These are phyloP conservation scores for Boletus mariae DNA, from an alignment of 1,284 basidiomycete species.

Conservation along the genomic window DNA sequence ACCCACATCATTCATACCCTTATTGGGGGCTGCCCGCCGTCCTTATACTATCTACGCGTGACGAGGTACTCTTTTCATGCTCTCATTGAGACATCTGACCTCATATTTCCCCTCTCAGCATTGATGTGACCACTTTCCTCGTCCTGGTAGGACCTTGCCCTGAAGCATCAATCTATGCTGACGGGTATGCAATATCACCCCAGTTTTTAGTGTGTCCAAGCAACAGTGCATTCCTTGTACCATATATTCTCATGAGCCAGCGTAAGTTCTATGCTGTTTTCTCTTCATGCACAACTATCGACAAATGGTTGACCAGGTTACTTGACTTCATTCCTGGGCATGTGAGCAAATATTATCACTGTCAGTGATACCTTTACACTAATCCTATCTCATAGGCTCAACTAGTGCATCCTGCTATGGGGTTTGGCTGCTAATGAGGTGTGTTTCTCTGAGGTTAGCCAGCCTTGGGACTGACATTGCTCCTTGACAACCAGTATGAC, in stretches of 20 bases:
- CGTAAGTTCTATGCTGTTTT: slow-evolving; percentile 12
- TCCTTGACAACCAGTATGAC: slow-evolving; percentile 9
- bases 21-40: too few species aligned
- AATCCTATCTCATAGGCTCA: slow-evolving; percentile 16
- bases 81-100: too few species aligned
- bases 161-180: too few species aligned
- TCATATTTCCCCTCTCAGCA: too few species aligned
- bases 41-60: too few species aligned
- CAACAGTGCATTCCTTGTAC: slow-evolving; percentile 33
- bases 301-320: slow-evolving; percentile 18
- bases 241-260: slow-evolving; percentile 33
- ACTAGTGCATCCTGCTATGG: slow-evolving; percentile 28
- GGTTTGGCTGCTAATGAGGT: slow-evolving; percentile 28
- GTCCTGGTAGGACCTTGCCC: too few species aligned
- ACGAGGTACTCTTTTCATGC: too few species aligned
- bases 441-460: background rate
- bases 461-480: slow-evolving; percentile 1
- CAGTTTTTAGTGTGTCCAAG: slow-evolving; percentile 31
- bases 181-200: too few species aligned
- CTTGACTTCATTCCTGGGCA: slow-evolving; percentile 33
- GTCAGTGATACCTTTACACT: background rate
- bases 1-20: too few species aligned
- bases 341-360: slow-evolving; percentile 17
- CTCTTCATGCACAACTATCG: background rate
- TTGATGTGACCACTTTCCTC: too few species aligned